These are phyloP conservation scores for Apiotrichum montevideense DNA, from an alignment of 1,284 basidiomycete species.

Conservation along the genomic window DNA sequence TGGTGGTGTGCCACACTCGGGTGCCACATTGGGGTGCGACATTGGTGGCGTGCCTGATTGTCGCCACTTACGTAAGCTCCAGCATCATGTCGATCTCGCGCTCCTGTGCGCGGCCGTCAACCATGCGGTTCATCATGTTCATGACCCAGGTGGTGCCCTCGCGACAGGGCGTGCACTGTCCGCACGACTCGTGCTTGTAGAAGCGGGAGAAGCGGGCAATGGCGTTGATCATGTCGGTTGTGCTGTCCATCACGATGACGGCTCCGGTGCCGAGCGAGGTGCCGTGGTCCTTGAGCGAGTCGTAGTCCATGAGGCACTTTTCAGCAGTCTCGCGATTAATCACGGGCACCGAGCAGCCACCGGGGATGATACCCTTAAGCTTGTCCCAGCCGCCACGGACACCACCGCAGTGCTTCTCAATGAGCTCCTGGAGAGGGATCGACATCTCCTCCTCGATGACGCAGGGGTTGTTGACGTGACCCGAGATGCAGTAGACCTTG, in stretches of 20 bases:
- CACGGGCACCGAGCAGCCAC: constrained; percentile 93
- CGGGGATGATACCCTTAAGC: constrained; percentile 82
- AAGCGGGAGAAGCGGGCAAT: constrained; percentile 92
- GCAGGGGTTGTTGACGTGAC: constrained; percentile 97
- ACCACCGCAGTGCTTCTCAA: constrained; percentile 96
- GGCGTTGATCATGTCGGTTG: constrained; percentile 85
- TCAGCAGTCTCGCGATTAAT: constrained; percentile 75
- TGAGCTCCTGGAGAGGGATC: constrained; percentile 84
- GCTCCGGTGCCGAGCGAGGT: constrained; percentile 95
- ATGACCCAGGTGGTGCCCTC: constrained; percentile 98
- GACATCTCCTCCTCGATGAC: constrained; percentile 99
- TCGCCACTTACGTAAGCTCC: constrained; percentile 62
- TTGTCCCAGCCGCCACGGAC: constrained; percentile 95
- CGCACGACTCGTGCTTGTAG: constrained; percentile 98
- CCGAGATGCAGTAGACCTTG: constrained; percentile 91
- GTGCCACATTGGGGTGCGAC: constrained; percentile 2
- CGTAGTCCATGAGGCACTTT: constrained; percentile 96
- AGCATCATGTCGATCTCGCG: constrained; percentile 97
- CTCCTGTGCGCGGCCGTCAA: constrained; percentile 78
- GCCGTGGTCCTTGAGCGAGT: constrained; percentile 91
- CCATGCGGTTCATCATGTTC: constrained; percentile 88
- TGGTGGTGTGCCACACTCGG: neutral
- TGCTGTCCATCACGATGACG: constrained; percentile 98
- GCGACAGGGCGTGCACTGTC: constrained; percentile 94
- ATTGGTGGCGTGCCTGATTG: neutral